Evolutionary conservation across 1,284 basidiomycete genomes (phyloP).

Genomic region (Bondarzewia mesenterica): DNA sequence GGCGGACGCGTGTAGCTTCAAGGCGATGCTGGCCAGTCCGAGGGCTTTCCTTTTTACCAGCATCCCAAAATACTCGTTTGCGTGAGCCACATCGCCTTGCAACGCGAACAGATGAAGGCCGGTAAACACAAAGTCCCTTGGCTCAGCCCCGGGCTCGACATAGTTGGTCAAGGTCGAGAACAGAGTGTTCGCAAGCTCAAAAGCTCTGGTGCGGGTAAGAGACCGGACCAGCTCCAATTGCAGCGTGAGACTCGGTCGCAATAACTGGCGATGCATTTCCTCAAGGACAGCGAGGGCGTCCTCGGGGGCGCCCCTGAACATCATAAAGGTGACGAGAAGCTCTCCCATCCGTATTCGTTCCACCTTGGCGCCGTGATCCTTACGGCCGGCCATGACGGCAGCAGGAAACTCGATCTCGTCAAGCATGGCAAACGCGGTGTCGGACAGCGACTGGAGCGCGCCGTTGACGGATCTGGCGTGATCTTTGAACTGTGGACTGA

Average conservation of each 20-base stretch:
- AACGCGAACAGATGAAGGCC: conserved; percentile 45
- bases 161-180: conserved; percentile 15
- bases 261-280: conserved; percentile 29
- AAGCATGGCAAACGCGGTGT: conserved; percentile 24
- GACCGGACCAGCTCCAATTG: conserved; percentile 34
- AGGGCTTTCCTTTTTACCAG: conserved; percentile 25
- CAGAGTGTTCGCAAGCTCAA: conserved; percentile 36
- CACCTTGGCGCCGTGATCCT: conserved; percentile 18
- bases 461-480: background rate
- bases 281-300: conserved; percentile 37
- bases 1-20: conserved; percentile 50
- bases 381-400: conserved; percentile 22
- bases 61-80: conserved; percentile 35
- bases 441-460: conserved; percentile 17
- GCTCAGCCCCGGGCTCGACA: conserved; percentile 11
- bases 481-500: background rate
- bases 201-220: conserved; percentile 32
- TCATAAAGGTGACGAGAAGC: conserved; percentile 34
- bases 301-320: conserved; percentile 22
- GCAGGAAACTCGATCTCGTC: conserved; percentile 28
- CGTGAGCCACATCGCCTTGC: conserved; percentile 37
- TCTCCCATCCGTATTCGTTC: conserved; percentile 25
- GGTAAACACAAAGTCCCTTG: conserved; percentile 26
- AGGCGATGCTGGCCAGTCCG: conserved; percentile 26
- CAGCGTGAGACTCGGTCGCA: conserved; percentile 22